Base-by-base conservation (phyloP, 2,329 filamentous ascomycete species). In the Cordyceps cicadae region DNA sequence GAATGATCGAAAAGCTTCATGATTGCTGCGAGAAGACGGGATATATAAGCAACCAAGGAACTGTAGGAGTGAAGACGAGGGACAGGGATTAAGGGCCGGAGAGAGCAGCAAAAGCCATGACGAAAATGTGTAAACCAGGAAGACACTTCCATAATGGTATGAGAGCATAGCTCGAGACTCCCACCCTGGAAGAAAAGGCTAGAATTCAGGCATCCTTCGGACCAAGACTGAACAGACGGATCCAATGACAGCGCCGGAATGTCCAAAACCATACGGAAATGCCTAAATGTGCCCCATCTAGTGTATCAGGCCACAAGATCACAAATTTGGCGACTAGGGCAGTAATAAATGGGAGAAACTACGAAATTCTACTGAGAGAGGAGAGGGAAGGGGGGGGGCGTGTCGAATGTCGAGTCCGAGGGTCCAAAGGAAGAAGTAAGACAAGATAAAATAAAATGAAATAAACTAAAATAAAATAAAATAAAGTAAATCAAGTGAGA, bases 281-380 rank as follows among this genome's bases (percentile, higher is more conserved):
- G 56, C 56, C 56, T 59, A 50, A 19, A 41, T 17, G 14, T 45
- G 37, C 34, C 48, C 48, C 56, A 5, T 51, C 48, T 49, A 37
- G 8, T 41, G 26, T 26, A 39, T 11, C 49, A n/a, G 58, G 50
- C 58, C 58, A 60, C 58, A 60, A 54, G 26, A 48, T 49, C 50
- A 41, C 43, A 45, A 46, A 43, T 52, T 3, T 3, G 39, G 50
- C 54, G 58, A 60, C 58, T 54, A 50, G 54, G 51, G 50, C 50
- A 19, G 11, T 14, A 15, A 54, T 14, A 15, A 54, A 39, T 45
- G 56, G 34, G 37, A 17, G 2, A 29, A 29, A 8, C 29, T 29
- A 29, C 29, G 29, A 29, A 8, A 29, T 19, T 52, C 48, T 43
- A 48, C 39, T 52, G 41, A 48, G 57, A 54, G 41, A 52, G 29